phyloP scores from a whole-genome alignment of 768 basidiomycete genomes.

The Suillus paluster region DNA sequence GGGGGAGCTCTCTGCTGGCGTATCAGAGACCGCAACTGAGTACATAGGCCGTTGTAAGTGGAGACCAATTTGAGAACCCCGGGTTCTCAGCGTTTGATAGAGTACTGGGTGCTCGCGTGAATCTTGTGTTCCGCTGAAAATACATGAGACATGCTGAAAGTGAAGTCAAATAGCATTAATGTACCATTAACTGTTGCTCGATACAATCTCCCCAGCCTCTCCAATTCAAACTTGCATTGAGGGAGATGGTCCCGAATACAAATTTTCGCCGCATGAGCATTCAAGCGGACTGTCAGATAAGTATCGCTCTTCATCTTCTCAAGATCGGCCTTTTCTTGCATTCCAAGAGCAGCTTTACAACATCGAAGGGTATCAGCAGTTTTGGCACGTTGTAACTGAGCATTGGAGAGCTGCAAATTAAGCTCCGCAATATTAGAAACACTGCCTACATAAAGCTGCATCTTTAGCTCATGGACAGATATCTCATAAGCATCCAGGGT shows the following conservation, averaged over 20 bases:
- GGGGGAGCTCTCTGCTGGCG: slow-evolving; percentile 20
- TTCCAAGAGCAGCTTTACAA: background rate
- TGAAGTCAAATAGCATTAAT: slow-evolving; percentile 7
- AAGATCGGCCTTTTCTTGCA: background rate
- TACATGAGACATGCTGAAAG: slow-evolving; percentile 23
- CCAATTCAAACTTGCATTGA: slow-evolving; percentile 22
- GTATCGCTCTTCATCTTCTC: background rate
- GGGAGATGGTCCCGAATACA: slow-evolving; percentile 16
- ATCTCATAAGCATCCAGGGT: background rate
- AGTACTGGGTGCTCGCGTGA: slow-evolving; percentile 24
- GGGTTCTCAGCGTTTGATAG: slow-evolving; percentile 30
- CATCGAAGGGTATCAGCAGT: background rate
- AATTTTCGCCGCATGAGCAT: slow-evolving; percentile 21
- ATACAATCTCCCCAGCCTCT: slow-evolving; percentile 14
- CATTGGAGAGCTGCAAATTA: slow-evolving; percentile 4
- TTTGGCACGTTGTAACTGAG: background rate
- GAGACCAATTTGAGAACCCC: slow-evolving; percentile 22
- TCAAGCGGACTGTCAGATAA: slow-evolving; percentile 14
- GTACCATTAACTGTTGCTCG: slow-evolving; percentile 13
- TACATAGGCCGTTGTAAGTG: slow-evolving; percentile 33
- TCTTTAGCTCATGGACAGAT: slow-evolving; percentile 7
- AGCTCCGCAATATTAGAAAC: slow-evolving; percentile 2
- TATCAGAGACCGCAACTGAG: slow-evolving; percentile 21
- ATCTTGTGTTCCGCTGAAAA: slow-evolving; percentile 32
- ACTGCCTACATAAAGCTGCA: background rate